These are phyloP conservation scores for Tuber borchii DNA, from an alignment of 495 filamentous ascomycete genomes.

Conservation along the genomic window DNA sequence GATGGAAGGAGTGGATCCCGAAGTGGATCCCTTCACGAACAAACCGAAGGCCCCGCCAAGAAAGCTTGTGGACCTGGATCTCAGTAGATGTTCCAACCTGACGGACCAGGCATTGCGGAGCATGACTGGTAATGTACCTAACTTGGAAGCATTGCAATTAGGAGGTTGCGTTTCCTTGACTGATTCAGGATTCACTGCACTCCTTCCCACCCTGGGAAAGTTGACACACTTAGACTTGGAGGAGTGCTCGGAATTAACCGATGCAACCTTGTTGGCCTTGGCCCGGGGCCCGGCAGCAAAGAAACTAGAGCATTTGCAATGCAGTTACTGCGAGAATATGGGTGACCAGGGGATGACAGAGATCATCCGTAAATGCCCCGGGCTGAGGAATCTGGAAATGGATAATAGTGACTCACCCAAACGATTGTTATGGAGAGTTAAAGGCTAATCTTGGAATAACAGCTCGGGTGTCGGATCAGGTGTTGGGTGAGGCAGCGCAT, in stretches of 20 bases:
- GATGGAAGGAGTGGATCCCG: constrained; percentile 63
- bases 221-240: constrained; percentile 88
- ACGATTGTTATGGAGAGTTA: background rate
- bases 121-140: constrained; percentile 67
- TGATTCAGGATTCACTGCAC: constrained; percentile 62
- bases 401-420: constrained; percentile 59
- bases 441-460: background rate
- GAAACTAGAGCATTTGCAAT: constrained; percentile 67
- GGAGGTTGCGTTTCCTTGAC: constrained; percentile 63
- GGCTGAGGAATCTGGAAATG: constrained; percentile 68
- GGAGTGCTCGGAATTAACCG: constrained; percentile 71
- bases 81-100: constrained; percentile 68
- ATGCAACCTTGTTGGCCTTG: constrained; percentile 62
- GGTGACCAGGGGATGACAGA: constrained; percentile 80
- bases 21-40: constrained; percentile 70
- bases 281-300: constrained; percentile 66
- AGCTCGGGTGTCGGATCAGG: constrained; percentile 72
- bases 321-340: constrained; percentile 82
- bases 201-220: constrained; percentile 65
- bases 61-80: constrained; percentile 73
- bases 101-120: constrained; percentile 62
- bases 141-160: constrained; percentile 74
- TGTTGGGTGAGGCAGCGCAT: constrained; percentile 76
- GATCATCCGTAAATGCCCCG: constrained; percentile 66
- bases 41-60: constrained; percentile 70